Evolutionary conservation across 352 stramenopile species (phyloP).

Genomic region (Globisporangium cystogenes): DNA sequence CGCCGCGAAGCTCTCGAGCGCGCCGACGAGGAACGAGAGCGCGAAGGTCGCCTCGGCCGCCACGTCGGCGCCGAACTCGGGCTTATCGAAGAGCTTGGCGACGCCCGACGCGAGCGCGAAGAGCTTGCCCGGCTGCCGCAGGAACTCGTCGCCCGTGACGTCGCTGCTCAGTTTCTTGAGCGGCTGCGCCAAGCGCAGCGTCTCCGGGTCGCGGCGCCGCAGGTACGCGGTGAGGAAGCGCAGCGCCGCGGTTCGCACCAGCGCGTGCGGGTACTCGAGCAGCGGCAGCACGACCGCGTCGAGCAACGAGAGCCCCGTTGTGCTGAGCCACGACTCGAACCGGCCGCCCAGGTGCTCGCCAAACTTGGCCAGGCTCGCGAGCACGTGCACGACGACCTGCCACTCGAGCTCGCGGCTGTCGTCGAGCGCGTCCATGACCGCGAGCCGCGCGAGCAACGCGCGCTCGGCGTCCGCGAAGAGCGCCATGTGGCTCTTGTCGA

Average conservation of each 20-base stretch:
- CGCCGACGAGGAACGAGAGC: constrained; percentile 57
- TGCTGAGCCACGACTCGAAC: constrained; percentile 58
- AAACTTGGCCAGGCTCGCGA: constrained; percentile 59
- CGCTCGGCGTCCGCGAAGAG: constrained; percentile 32
- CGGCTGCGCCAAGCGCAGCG: constrained; percentile 28
- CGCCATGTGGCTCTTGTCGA: constrained; percentile 50
- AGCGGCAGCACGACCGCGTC: constrained; percentile 47
- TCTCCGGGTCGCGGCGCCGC: constrained; percentile 33
- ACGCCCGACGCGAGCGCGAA: constrained; percentile 54
- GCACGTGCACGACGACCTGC: constrained; percentile 58
- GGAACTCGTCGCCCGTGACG: constrained; percentile 34
- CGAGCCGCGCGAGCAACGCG: constrained; percentile 31
- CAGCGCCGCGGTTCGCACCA: constrained; percentile 60
- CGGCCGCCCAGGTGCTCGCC: constrained; percentile 49
- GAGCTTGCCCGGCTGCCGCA: constrained; percentile 49
- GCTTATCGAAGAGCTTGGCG: constrained; percentile 66
- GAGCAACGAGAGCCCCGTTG: constrained; percentile 25
- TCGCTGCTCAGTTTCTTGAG: constrained; percentile 28
- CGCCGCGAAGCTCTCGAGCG: constrained; percentile 38
- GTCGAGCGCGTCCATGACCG: constrained; percentile 35
- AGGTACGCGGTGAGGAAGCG: constrained; percentile 66
- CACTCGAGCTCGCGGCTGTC: constrained; percentile 43
- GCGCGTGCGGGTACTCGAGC: constrained; percentile 69
- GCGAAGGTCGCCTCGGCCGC: constrained; percentile 49
- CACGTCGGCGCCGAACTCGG: constrained; percentile 41